phyloP scores from a whole-genome alignment of 83 land plant species.

The Larix sibirica region DNA sequence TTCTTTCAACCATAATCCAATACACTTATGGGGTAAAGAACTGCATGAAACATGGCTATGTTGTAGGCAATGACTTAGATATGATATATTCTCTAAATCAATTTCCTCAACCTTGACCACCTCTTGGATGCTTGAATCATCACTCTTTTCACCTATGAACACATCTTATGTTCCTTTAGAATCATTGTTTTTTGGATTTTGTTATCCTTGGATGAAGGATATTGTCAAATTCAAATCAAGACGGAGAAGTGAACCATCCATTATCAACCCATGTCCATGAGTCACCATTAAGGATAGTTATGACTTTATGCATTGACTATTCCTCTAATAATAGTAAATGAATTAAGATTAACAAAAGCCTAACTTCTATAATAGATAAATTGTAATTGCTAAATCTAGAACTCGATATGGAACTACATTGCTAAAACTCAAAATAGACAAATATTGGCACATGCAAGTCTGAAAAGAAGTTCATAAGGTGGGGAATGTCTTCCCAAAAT shows the following conservation, averaged over 20 bases:
- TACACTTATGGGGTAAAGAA: not conserved
- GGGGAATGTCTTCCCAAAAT: slow-evolving; percentile 81
- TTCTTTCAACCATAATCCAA: too few relatives aligned
- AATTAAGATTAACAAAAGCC: too few relatives aligned
- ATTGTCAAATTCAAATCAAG: slow-evolving; percentile 48
- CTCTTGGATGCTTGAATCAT: not conserved
- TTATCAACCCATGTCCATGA: slow-evolving; percentile 89
- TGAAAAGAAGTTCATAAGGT: slow-evolving; percentile 62
- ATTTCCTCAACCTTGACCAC: not conserved
- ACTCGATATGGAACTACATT: too few relatives aligned
- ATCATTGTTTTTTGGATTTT: not conserved
- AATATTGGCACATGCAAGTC: slow-evolving; percentile 3
- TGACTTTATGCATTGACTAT: too few relatives aligned
- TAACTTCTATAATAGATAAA: too few relatives aligned
- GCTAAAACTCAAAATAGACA: too few relatives aligned
- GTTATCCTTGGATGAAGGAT: not conserved
- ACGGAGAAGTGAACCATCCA: slow-evolving; percentile 82
- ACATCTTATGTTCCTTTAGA: not conserved
- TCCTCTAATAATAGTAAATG: too few relatives aligned
- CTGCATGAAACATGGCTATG: not conserved
- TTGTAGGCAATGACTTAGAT: not conserved
- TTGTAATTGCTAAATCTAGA: too few relatives aligned
- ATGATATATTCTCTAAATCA: not conserved
- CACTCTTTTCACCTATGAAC: not conserved
- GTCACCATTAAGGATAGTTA: slow-evolving; percentile 12